These are phyloP conservation scores for Paecilomyces variotii DNA, from an alignment of 2,329 filamentous ascomycete genomes.

Conservation along the genomic window DNA sequence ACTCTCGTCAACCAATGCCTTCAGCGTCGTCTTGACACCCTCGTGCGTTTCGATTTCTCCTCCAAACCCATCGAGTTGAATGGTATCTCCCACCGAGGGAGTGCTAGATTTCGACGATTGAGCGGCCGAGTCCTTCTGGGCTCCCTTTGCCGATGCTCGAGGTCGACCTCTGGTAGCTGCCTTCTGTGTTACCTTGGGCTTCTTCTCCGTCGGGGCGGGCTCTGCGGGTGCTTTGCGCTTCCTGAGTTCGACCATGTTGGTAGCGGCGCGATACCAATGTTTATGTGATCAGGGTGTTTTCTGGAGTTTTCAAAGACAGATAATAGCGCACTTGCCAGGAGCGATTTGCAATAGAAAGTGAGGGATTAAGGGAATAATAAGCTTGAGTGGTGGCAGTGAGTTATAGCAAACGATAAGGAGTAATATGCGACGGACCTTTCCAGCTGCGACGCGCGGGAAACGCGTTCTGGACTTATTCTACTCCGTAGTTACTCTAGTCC, in stretches of 20 bases:
- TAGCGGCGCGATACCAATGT: background rate
- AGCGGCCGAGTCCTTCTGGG: slow-evolving; percentile 12
- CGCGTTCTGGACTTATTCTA: background rate
- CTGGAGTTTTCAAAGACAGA: slow-evolving; percentile 1
- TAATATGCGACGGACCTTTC: background rate
- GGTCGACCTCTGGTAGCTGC: slow-evolving; percentile 21
- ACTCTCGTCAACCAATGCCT: slow-evolving; percentile 73
- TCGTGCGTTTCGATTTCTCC: slow-evolving; percentile 78
- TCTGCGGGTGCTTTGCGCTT: slow-evolving; percentile 51
- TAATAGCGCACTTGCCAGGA: background rate
- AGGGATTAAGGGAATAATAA: background rate
- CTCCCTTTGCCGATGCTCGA: slow-evolving; percentile 21
- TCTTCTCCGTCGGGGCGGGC: slow-evolving; percentile 32
- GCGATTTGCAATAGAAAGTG: background rate
- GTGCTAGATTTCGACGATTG: slow-evolving; percentile 9
- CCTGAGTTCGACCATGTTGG: slow-evolving; percentile 48
- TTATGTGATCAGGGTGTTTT: background rate
- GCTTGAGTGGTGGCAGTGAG: background rate
- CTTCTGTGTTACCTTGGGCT: slow-evolving; percentile 21
- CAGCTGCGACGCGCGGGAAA: background rate
- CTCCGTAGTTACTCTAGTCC: background rate
- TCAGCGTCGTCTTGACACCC: slow-evolving; percentile 69
- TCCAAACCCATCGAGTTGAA: slow-evolving; percentile 49
- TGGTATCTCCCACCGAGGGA: slow-evolving; percentile 41
- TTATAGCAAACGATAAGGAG: background rate